Evolutionary conservation across 257 asterid species (phyloP), one percentile per base, ranked within the genome.

Genomic region (Fraxinus excelsior): DNA sequence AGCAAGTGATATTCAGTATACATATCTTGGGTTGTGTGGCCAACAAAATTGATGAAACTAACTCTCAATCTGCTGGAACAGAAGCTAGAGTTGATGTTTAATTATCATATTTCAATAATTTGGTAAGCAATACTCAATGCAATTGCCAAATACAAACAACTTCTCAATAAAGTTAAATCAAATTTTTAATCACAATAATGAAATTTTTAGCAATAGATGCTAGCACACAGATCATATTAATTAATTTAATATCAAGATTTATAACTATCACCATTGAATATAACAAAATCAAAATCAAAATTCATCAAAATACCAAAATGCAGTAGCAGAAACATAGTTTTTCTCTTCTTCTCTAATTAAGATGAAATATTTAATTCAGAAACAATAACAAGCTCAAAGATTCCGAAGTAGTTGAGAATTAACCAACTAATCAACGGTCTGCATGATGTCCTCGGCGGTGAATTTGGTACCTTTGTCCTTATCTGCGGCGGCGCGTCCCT

Each of bases 381-480:
- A 53, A 8, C 19, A 56, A n/a, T n/a, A n/a, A 56, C 26, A 7
- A 5, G n/a, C 25, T 56, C n/a, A 56, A 56, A 7, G 3, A 56
- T n/a, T 56, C 2, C 3, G 5, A 56, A 56, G 11, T 1, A 56
- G 65, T 19, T 1, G 26, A 18, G 26, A 58, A 73, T 75, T 14
- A 83, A 86, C 85, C 85, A 76, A 32, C 71, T 83, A 90, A 85
- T 90, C 95, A 37, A 88, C 82, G 16, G 82, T 82, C 85, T 90
- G 95, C 92, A 90, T 86, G 72, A 89, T 81, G 76, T 91, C 97
- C 58, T 91, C 92, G 1, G 90, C 80, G 1, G 93, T 91, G 77
- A 89, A 91, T 81, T 91, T 91, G 2, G 89, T 82, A 0, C 95
- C 95, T 85, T 91, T 91, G 14, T 88, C 95, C 87, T 90, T 91